phyloP scores from a whole-genome alignment of 495 filamentous ascomycete genomes.

The Ramalina intermedia region DNA sequence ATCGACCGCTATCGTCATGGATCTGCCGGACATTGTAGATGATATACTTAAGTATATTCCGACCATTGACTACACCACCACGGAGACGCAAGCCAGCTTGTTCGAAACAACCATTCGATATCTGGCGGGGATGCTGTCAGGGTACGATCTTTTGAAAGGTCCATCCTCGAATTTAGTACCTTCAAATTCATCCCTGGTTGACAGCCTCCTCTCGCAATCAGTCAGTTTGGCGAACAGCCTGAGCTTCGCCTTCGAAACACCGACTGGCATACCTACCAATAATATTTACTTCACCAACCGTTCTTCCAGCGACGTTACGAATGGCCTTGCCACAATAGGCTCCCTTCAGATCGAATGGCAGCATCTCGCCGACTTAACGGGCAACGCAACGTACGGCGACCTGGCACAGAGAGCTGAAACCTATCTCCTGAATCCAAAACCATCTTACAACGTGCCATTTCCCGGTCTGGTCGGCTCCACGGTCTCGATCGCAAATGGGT shows the following conservation, averaged over 20 bases:
- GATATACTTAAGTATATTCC: slow-evolving; percentile 56
- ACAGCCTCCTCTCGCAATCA: slow-evolving; percentile 51
- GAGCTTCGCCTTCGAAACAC: slow-evolving; percentile 64
- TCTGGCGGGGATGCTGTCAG: slow-evolving; percentile 66
- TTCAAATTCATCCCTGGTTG: slow-evolving; percentile 30
- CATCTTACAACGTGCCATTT: slow-evolving; percentile 50
- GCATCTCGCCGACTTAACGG: slow-evolving; percentile 61
- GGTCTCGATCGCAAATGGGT: slow-evolving; percentile 46
- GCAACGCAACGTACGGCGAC: slow-evolving; percentile 43
- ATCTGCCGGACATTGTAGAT: slow-evolving; percentile 48
- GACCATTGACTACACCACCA: slow-evolving; percentile 53
- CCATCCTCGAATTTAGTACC: slow-evolving; percentile 39
- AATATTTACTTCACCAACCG: slow-evolving; percentile 42
- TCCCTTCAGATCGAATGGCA: slow-evolving; percentile 77
- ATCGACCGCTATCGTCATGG: slow-evolving; percentile 69
- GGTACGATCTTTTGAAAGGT: slow-evolving; percentile 65
- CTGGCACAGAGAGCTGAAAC: slow-evolving; percentile 56
- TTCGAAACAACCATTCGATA: slow-evolving; percentile 90
- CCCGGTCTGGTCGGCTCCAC: slow-evolving; percentile 62
- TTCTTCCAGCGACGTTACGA: slow-evolving; percentile 37
- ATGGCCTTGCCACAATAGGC: slow-evolving; percentile 57
- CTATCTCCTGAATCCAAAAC: slow-evolving; percentile 54
- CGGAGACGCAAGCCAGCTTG: slow-evolving; percentile 42
- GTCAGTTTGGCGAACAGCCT: slow-evolving; percentile 54
- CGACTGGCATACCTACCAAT: slow-evolving; percentile 65